Percentiles rank a stretch among this genome's conserved stretches.
These are phyloP conservation scores for Trichoderma reesei DNA, from an alignment of 495 filamentous ascomycete species.

Conservation along the genomic window DNA sequence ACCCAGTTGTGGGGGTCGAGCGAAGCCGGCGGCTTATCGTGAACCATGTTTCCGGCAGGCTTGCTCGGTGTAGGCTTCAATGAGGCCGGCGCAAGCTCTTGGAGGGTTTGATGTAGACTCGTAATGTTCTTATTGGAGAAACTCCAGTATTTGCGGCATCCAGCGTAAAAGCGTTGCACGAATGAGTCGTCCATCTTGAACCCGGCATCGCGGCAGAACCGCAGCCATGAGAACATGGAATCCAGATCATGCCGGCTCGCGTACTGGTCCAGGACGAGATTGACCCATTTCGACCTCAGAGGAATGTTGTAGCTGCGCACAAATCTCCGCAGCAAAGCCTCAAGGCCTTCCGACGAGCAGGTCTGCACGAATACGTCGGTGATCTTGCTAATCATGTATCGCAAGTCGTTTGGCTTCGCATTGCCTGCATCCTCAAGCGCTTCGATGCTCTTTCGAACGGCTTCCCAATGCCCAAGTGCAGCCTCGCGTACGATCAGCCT, in stretches of 20 bases:
- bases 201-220: background rate
- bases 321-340: background rate
- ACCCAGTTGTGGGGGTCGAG: background rate
- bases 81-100: background rate
- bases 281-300: background rate
- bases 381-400: background rate
- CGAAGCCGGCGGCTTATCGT: background rate
- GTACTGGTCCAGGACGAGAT: background rate
- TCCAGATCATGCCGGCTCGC: background rate
- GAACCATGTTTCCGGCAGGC: background rate
- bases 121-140: background rate
- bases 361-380: background rate
- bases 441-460: background rate
- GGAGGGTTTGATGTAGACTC: background rate
- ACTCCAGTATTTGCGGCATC: slow-evolving; percentile 7
- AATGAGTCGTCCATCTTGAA: background rate
- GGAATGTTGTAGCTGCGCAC: slow-evolving; percentile 3
- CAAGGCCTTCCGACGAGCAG: background rate
- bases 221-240: slow-evolving; percentile 8
- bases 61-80: background rate
- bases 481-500: background rate
- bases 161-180: background rate
- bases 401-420: background rate
- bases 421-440: background rate
- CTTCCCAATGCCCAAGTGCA: background rate